A percentile compares a stretch with the other conserved stretches of the same genome.
phyloP scores from a whole-genome alignment of 345 rosid genomes.

The Draba incana region DNA sequence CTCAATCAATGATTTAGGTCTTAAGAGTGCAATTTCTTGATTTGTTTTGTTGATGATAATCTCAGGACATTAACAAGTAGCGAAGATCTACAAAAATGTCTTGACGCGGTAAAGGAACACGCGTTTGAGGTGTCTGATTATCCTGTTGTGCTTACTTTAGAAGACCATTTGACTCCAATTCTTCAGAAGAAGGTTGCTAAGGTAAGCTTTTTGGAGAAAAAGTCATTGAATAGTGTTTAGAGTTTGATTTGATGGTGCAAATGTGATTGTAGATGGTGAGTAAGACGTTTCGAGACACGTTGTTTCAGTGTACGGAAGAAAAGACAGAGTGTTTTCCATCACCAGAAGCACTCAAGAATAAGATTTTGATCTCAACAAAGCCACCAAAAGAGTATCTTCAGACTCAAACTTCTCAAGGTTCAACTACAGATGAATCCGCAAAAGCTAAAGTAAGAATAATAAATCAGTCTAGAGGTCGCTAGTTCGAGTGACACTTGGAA shows the following conservation, averaged over 20 bases:
- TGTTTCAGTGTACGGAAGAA: slow-evolving; percentile 49
- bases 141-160: slow-evolving; percentile 87
- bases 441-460: slow-evolving; percentile 28
- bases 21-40: background rate
- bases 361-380: slow-evolving; percentile 76
- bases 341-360: slow-evolving; percentile 63
- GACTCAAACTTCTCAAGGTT: slow-evolving; percentile 34
- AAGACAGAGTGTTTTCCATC: slow-evolving; percentile 58
- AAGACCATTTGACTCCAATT: slow-evolving; percentile 65
- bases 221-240: background rate
- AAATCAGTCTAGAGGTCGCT: too few species aligned
- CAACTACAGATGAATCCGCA: slow-evolving; percentile 34
- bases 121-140: slow-evolving; percentile 69
- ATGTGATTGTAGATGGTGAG: slow-evolving; percentile 55
- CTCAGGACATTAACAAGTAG: slow-evolving; percentile 64
- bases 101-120: slow-evolving; percentile 57
- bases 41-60: slow-evolving; percentile 4
- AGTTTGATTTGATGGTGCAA: slow-evolving; percentile 1
- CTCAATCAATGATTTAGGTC: background rate
- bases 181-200: slow-evolving; percentile 73
- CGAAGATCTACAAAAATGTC: slow-evolving; percentile 64
- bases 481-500: too few species aligned
- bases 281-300: slow-evolving; percentile 50
- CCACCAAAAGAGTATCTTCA: slow-evolving; percentile 77
- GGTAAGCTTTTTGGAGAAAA: slow-evolving; percentile 40